Evolutionary conservation across 2,329 filamentous ascomycete species (phyloP).

Genomic region (Paracamarosporium sp.): DNA sequence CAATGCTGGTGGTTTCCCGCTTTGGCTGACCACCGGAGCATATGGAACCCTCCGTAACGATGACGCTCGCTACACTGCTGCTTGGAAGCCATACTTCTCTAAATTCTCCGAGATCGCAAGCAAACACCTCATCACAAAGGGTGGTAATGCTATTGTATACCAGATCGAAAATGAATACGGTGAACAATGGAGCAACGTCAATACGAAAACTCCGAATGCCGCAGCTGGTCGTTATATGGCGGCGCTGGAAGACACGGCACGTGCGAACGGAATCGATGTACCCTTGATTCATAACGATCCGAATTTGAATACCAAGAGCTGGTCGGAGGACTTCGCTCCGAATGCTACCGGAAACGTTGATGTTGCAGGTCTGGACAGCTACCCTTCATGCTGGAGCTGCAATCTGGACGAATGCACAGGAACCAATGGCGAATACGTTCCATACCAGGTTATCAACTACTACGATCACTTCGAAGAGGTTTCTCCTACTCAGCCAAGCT

Average conservation of each 20-base stretch:
- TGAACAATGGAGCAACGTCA: constrained; percentile 46
- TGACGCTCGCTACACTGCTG: constrained; percentile 59
- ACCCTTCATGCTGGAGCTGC: constrained; percentile 67
- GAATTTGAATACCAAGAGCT: constrained; percentile 64
- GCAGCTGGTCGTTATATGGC: constrained; percentile 64
- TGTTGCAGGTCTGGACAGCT: constrained; percentile 60
- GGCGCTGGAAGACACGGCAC: constrained; percentile 59
- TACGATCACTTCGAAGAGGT: constrained; percentile 55
- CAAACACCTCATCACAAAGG: constrained; percentile 63
- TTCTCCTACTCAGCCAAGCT: constrained; percentile 56
- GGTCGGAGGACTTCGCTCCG: constrained; percentile 65
- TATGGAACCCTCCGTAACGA: constrained; percentile 62
- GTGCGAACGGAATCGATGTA: constrained; percentile 64
- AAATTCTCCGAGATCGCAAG: constrained; percentile 59
- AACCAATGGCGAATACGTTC: constrained; percentile 65
- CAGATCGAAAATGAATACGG: constrained; percentile 66
- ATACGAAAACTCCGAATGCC: constrained; percentile 55
- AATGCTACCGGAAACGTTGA: constrained; percentile 63
- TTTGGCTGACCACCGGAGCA: constrained; percentile 68
- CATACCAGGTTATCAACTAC: constrained; percentile 60
- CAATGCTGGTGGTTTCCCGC: constrained; percentile 67
- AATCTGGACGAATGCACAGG: constrained; percentile 66
- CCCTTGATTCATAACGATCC: constrained; percentile 67
- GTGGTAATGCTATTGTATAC: constrained; percentile 62
- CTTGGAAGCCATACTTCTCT: constrained; percentile 62